Evolutionary conservation across 306 rosid species (phyloP), one percentile per base, ranked within the genome.

Genomic region (Cucumis melo): DNA sequence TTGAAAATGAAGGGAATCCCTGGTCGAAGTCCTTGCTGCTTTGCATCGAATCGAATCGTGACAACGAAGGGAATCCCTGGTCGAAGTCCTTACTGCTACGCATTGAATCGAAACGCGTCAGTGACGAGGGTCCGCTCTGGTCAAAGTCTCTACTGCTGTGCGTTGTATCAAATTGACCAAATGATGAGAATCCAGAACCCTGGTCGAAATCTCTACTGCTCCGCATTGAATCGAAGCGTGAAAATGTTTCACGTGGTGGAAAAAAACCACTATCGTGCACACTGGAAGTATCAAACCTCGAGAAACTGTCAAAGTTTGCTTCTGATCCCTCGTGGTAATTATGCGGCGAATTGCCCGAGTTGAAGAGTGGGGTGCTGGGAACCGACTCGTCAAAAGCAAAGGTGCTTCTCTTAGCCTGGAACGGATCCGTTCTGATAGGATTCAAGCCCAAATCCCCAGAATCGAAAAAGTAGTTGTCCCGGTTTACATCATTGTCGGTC

Each of bases 281-380:
- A 66, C 85, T 81, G 89, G 87, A 95, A 42, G 98, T 90, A 87
- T 92, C 99, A 32, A 86, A 92, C 83, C 97, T 83, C 8, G 97
- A 88, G 79, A 91, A 86, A 81, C 34, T 88, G 86, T 95, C 98
- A 74, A 95, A 92, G 75, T 90, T 81, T 51, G 87, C 82, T 67
- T 84, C 98, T 51, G 83, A 84, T 75, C 89, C 82, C 55, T 93
- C 96, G 42, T 80, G 89, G 80, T 85, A 88, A 75, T 72, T 84
- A 42, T 86, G 86, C 0, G 97, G 92, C 29, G 98, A 90, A 76
- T 74, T 85, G 65, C 91, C 84, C 56, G 89, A 85, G 82, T 82
- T 89, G 89, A 82, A 85, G 72, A 91, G 91, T 24, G 97, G 99
- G 10, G 99, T 92, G 87, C 89, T 95, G 15, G 97, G 99, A 84